Conservation (phyloP, 495 filamentous ascomycete genomes). For the Xylaria intraflava region DNA sequence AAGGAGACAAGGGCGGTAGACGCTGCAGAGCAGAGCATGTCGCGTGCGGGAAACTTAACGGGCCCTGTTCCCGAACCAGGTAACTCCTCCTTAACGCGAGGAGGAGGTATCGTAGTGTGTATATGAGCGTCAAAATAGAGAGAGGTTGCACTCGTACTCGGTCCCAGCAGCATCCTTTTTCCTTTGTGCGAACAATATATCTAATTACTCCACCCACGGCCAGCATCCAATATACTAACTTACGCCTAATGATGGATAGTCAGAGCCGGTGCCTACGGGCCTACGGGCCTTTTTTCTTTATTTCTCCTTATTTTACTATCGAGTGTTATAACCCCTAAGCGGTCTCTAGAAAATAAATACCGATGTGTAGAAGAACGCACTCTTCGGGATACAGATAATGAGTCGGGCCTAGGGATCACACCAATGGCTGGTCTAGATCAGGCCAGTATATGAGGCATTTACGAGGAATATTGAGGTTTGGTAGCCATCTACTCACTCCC, state of each 20-base stretch:
- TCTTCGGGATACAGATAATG: too few relatives aligned
- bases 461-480: too few relatives aligned
- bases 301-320: too few relatives aligned
- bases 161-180: slow-evolving; percentile 13
- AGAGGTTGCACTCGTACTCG: slow-evolving; percentile 27
- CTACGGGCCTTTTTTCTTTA: too few relatives aligned
- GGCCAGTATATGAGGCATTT: too few relatives aligned
- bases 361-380: too few relatives aligned
- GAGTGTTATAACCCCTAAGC: too few relatives aligned
- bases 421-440: too few relatives aligned
- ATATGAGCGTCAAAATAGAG: slow-evolving; percentile 29
- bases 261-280: background rate
- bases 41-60: background rate
- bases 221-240: background rate
- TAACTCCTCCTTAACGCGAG: slow-evolving; percentile 10
- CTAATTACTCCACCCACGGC: slow-evolving; percentile 10
- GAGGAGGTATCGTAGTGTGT: slow-evolving; percentile 21
- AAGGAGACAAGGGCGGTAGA: slow-evolving; percentile 7
- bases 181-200: slow-evolving; percentile 22
- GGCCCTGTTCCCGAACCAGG: slow-evolving; percentile 4
- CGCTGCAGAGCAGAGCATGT: background rate
- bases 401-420: too few relatives aligned
- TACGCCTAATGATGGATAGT: background rate
- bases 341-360: too few relatives aligned
- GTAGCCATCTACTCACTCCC: too few relatives aligned